Base-by-base conservation (phyloP, 306 rosid genomes). In the Canavalia ensiformis region DNA sequence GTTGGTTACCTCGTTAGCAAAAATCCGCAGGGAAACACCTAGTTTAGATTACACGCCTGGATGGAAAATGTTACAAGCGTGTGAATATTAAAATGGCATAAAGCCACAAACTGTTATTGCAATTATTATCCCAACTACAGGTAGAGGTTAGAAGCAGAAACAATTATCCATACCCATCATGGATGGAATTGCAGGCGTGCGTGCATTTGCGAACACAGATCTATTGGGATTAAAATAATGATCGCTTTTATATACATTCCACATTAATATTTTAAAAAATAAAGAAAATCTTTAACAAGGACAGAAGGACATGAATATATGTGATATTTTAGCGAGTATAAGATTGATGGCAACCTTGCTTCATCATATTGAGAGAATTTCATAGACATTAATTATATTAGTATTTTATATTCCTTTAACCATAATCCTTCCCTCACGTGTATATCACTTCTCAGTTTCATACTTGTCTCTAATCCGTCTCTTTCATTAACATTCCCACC, bases 141-240 rank as follows among this genome's bases (percentile, higher is more conserved):
- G 68, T 55, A 74, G 66, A 74, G 79, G 75, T 81, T 34, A 56
- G 69, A 18, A 74, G 76, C 10, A 44, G 81, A 79, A 71, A 64
- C 64, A 60, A 76, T 8, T 71, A 49, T 30, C 63, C 66, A 75
- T 51, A 73, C 82, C 49, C 81, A 80, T 49, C 51, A 77, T 63
- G 81, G 71, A 55, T 76, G 80, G 57, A 78, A 77, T 39, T 75
- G 33, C 90, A 89, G 84, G 93, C 93, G 90, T 88, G 93, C 93
- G 50, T 77, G 77, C 91, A 55, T 74, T 77, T 67, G 76, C 63
- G 70, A 81, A 77, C 87, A 74, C 75, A 62, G 50, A 47, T 49
- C 63, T 34, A 63, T 34, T 57, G 13, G 67, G 8, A 81, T 50
- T 54, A 72, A 79, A 29, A 35, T 37, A 72, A 82, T 46, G 34